Conservation (phyloP, 2,329 filamentous ascomycete species). For the Laburnicola sp. region DNA sequence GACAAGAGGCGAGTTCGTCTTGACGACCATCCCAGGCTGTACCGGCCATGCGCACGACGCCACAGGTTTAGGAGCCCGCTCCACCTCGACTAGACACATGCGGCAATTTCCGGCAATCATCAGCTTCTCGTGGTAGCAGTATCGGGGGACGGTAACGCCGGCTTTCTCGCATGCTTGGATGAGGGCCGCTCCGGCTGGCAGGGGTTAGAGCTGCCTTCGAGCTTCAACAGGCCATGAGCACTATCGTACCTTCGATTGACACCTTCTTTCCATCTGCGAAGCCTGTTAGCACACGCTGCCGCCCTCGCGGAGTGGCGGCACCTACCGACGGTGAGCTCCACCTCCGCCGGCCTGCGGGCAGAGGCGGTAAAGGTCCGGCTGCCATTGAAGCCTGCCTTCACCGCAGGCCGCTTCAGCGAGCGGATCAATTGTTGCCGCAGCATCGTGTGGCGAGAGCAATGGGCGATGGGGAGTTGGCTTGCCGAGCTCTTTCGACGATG, state of each 20-base stretch:
- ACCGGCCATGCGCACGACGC: constrained; percentile 99
- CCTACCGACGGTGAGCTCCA: constrained; percentile 93
- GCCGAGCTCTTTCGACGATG: constrained; percentile 30
- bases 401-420: constrained; percentile 61
- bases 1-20: constrained; percentile 92
- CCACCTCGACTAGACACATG: constrained; percentile 99
- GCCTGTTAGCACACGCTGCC: constrained; percentile 39
- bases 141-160: constrained; percentile 87
- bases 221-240: constrained; percentile 15
- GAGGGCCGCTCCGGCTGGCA: constrained; percentile 85
- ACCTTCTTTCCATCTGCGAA: constrained; percentile 91
- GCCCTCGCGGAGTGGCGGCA: constrained; percentile 35
- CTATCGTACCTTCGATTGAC: constrained; percentile 81
- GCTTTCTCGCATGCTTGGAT: constrained; percentile 99
- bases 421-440: constrained; percentile 68
- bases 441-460: constrained; percentile 49
- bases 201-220: constrained; percentile 32
- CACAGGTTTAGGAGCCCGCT: constrained; percentile 92
- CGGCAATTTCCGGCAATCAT: constrained; percentile 99
- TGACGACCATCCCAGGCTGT: constrained; percentile 97
- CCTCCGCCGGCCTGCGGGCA: constrained; percentile 78
- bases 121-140: constrained; percentile 99
- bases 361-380: constrained; percentile 82
- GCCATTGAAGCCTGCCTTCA: constrained; percentile 58
- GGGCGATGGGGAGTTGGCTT: constrained; percentile 32